A percentile compares a stretch with the other conserved stretches of the same genome.
phyloP scores from a whole-genome alignment of 495 filamentous ascomycete genomes.

The Cercophora sp. region DNA sequence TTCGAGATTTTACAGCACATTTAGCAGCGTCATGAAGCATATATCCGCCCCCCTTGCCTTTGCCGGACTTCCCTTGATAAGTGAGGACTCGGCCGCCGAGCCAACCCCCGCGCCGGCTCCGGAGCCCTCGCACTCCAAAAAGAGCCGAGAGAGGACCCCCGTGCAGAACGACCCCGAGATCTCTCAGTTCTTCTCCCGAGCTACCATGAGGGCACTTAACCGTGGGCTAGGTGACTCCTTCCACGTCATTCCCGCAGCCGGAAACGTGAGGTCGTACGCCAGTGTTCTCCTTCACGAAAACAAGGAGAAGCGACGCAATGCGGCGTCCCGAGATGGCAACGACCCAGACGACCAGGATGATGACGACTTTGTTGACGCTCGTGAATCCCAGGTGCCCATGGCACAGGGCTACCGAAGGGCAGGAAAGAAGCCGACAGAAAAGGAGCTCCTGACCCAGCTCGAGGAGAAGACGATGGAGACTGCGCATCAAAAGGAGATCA shows the following conservation, averaged over 20 bases:
- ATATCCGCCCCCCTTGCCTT: conserved; percentile 89
- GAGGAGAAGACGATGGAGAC: conserved; percentile 87
- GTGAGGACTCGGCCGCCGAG: conserved; percentile 43
- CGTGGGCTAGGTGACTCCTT: conserved; percentile 67
- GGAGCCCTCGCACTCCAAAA: conserved; percentile 31
- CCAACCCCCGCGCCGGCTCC: conserved; percentile 22
- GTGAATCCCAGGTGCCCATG: conserved; percentile 55
- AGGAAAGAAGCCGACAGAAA: conserved; percentile 27
- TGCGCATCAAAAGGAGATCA: conserved; percentile 63
- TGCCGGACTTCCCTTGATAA: conserved; percentile 75
- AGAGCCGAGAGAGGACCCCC: conserved; percentile 40
- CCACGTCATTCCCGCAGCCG: conserved; percentile 89
- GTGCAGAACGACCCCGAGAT: conserved; percentile 62
- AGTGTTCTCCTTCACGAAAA: conserved; percentile 73
- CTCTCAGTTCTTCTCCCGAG: conserved; percentile 69
- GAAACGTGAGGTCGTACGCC: conserved; percentile 85
- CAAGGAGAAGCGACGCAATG: conserved; percentile 55
- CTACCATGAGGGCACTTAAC: conserved; percentile 66
- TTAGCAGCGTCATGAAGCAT: conserved; percentile 74
- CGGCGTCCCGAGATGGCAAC: conserved; percentile 34
- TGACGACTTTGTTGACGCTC: conserved; percentile 82
- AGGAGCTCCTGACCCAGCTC: conserved; percentile 51
- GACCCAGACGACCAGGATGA: conserved; percentile 47
- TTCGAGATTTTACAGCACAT: conserved; percentile 81
- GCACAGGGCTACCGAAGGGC: conserved; percentile 18